These are phyloP conservation scores for Leccinum variabile DNA, from an alignment of 1,284 basidiomycete genomes.

Conservation along the genomic window DNA sequence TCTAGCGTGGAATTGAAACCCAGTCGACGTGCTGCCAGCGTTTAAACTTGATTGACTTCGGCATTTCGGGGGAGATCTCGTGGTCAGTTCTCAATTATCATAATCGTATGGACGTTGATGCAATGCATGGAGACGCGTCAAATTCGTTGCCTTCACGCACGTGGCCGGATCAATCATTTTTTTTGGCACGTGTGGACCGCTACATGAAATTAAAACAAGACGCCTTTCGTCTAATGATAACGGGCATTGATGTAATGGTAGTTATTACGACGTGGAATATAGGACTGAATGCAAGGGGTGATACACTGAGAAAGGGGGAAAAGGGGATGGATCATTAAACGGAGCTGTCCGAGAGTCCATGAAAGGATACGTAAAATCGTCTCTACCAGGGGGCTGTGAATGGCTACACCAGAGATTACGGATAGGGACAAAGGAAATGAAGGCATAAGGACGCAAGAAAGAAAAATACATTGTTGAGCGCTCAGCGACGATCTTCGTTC, in stretches of 20 bases:
- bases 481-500: slow-evolving; percentile 36
- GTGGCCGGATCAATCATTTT: slow-evolving; percentile 24
- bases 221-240: slow-evolving; percentile 24
- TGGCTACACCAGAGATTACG: slow-evolving; percentile 16
- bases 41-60: slow-evolving; percentile 32
- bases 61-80: slow-evolving; percentile 13
- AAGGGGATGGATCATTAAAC: slow-evolving; percentile 23
- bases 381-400: slow-evolving; percentile 10
- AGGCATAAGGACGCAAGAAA: background rate
- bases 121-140: slow-evolving; percentile 25
- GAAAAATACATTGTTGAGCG: background rate
- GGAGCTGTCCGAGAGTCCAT: slow-evolving; percentile 21
- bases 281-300: slow-evolving; percentile 22
- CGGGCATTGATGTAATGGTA: slow-evolving; percentile 25
- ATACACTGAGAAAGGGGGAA: slow-evolving; percentile 21
- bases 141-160: slow-evolving; percentile 18
- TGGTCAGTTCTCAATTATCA: background rate
- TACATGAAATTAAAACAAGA: slow-evolving; percentile 20
- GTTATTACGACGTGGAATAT: slow-evolving; percentile 28
- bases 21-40: slow-evolving; percentile 22
- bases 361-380: slow-evolving; percentile 31
- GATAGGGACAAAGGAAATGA: background rate
- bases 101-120: background rate
- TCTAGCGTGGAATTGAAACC: slow-evolving; percentile 22
- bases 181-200: slow-evolving; percentile 13